Evolutionary conservation across 441 rosid genomes (phyloP).

Genomic region (Aquilaria agallochum): DNA sequence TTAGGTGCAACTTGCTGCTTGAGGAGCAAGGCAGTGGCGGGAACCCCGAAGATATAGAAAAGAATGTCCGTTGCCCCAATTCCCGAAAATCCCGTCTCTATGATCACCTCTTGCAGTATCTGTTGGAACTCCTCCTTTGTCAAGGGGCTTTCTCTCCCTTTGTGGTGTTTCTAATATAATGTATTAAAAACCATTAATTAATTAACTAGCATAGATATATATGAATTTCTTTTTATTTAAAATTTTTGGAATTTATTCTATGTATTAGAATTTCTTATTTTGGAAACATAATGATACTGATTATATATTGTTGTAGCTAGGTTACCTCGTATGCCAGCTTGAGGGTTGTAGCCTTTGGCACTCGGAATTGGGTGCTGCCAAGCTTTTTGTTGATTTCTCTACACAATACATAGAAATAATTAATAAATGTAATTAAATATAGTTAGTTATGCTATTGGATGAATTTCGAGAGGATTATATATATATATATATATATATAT

Average conservation of each 20-base stretch:
- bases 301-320: neutral
- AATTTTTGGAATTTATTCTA: no score
- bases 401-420: neutral
- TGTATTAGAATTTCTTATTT: no score
- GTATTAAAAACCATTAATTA: neutral
- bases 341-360: constrained; percentile 39
- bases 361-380: constrained; percentile 61
- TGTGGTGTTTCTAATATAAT: constrained; percentile 35
- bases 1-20: constrained; percentile 50
- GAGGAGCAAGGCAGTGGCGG: constrained; percentile 43
- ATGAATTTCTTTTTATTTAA: no score
- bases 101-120: constrained; percentile 52
- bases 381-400: constrained; percentile 62
- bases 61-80: constrained; percentile 61
- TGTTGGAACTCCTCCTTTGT: constrained; percentile 54
- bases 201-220: no score
- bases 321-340: constrained; percentile 39
- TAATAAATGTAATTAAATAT: neutral
- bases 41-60: constrained; percentile 67
- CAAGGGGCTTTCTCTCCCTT: constrained; percentile 23
- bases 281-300: no score
- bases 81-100: constrained; percentile 62
- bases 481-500: neutral
- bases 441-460: no score
- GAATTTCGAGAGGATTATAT: no score